These are phyloP conservation scores for Thalassiosira mediterranea DNA, from an alignment of 352 stramenopile species.

Conservation along the genomic window DNA sequence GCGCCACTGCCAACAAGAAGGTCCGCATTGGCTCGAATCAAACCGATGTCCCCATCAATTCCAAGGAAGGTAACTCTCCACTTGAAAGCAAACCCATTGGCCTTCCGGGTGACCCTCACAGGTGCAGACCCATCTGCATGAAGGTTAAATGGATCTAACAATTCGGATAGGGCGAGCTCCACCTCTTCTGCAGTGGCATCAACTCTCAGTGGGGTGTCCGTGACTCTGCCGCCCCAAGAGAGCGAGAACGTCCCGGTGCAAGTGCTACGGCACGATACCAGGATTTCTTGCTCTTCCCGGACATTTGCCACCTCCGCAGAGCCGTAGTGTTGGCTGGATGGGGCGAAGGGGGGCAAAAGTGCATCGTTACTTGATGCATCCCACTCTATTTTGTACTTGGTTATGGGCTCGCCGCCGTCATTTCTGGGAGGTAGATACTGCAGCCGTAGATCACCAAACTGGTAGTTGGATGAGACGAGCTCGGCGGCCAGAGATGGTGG, in stretches of 20 bases:
- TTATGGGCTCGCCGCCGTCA: slow-evolving; percentile 91
- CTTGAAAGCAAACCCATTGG: slow-evolving; percentile 87
- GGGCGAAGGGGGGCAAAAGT: slow-evolving; percentile 80
- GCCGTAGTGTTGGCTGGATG: slow-evolving; percentile 86
- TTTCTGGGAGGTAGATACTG: slow-evolving; percentile 79
- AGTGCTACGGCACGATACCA: slow-evolving; percentile 70
- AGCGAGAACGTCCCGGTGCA: slow-evolving; percentile 91
- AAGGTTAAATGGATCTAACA: slow-evolving; percentile 45
- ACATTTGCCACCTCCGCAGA: slow-evolving; percentile 88
- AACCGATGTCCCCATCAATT: slow-evolving; percentile 88
- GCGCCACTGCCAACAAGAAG: slow-evolving; percentile 90
- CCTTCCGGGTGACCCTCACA: slow-evolving; percentile 57
- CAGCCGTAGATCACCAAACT: slow-evolving; percentile 56
- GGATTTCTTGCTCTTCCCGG: slow-evolving; percentile 91
- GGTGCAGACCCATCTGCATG: slow-evolving; percentile 30
- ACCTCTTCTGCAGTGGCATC: slow-evolving; percentile 46
- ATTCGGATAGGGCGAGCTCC: slow-evolving; percentile 37
- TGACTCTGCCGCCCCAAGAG: slow-evolving; percentile 86
- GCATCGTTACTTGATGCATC: slow-evolving; percentile 74
- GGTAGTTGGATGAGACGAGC: slow-evolving; percentile 55
- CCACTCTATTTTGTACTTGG: slow-evolving; percentile 95
- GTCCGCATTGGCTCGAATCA: slow-evolving; percentile 86
- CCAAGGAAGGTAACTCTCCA: slow-evolving; percentile 92
- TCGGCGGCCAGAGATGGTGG: slow-evolving; percentile 35
- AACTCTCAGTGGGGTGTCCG: slow-evolving; percentile 34